Conservation (phyloP, 805 yeast species). For the Teunomyces tritomae region DNA sequence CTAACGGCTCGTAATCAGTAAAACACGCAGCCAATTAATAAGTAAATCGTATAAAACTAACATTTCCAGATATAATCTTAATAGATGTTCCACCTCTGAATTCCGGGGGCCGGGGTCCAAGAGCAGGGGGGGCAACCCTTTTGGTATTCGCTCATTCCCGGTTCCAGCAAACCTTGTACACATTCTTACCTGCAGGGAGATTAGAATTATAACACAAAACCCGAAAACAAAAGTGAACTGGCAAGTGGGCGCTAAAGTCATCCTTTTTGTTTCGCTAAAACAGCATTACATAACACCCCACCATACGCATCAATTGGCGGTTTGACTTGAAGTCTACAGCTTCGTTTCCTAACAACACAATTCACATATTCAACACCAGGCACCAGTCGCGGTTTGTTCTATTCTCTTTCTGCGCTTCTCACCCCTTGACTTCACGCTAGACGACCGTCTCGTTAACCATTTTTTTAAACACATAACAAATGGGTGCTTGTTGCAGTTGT, state of each 20-base stretch:
- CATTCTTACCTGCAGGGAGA: slow-evolving; percentile 1
- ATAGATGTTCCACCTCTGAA: background rate
- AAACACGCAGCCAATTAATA: too few relatives aligned
- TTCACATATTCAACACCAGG: too few relatives aligned
- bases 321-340: background rate
- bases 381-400: background rate
- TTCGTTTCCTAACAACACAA: background rate
- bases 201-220: slow-evolving; percentile 1
- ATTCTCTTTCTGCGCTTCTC: background rate
- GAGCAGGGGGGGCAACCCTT: too few relatives aligned
- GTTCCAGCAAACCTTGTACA: background rate
- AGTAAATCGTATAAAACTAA: too few relatives aligned
- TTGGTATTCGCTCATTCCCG: background rate
- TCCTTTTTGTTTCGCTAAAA: slow-evolving; percentile 2
- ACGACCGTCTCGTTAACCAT: background rate
- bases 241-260: slow-evolving; percentile 4
- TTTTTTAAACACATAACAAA: slow-evolving; percentile 8
- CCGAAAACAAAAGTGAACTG: background rate
- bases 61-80: too few relatives aligned
- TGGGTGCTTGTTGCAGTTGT: slow-evolving; percentile 47
- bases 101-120: too few relatives aligned
- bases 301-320: slow-evolving; percentile 1
- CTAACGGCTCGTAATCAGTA: too few relatives aligned
- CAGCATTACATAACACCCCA: background rate
- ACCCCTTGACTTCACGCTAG: background rate